Evolutionary conservation across 371 early-diverging fungal species (phyloP).

Genomic region (Gilbertella persicaria): DNA sequence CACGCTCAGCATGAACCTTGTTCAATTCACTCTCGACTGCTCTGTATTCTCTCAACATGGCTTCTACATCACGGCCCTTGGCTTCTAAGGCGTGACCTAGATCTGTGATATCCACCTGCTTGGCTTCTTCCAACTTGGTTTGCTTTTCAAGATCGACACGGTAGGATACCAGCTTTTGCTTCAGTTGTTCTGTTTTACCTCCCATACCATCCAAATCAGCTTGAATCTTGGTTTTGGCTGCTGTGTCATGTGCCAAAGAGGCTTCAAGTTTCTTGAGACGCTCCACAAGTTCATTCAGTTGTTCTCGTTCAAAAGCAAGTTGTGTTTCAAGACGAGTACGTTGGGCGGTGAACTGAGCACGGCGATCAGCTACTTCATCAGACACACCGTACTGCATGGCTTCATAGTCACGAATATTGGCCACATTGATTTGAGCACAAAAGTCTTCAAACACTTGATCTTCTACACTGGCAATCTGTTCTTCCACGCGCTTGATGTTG

Average conservation of each 20-base stretch:
- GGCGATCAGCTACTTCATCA: slow-evolving; percentile 71
- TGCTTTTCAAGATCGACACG: slow-evolving; percentile 49
- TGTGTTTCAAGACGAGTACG: slow-evolving; percentile 78
- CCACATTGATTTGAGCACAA: slow-evolving; percentile 69
- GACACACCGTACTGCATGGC: slow-evolving; percentile 66
- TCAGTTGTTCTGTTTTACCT: slow-evolving; percentile 43
- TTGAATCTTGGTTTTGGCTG: slow-evolving; percentile 34
- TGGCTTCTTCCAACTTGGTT: slow-evolving; percentile 44
- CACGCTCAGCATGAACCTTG: slow-evolving; percentile 73
- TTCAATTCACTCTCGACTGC: slow-evolving; percentile 76
- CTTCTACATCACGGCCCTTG: slow-evolving; percentile 68
- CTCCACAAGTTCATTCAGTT: slow-evolving; percentile 63
- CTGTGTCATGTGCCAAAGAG: slow-evolving; percentile 36
- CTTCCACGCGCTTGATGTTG: slow-evolving; percentile 41
- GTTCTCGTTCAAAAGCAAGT: slow-evolving; percentile 76
- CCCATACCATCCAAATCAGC: slow-evolving; percentile 38
- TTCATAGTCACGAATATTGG: slow-evolving; percentile 85
- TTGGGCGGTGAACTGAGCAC: slow-evolving; percentile 74
- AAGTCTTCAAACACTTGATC: slow-evolving; percentile 79
- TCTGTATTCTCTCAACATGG: slow-evolving; percentile 60
- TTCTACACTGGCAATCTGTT: slow-evolving; percentile 64
- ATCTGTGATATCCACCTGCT: slow-evolving; percentile 57
- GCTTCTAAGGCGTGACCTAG: slow-evolving; percentile 63
- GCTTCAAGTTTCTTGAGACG: slow-evolving; percentile 56
- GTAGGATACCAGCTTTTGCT: slow-evolving; percentile 22